Conservation (phyloP, 2,329 filamentous ascomycete species). For the Clonostachys byssicola region DNA sequence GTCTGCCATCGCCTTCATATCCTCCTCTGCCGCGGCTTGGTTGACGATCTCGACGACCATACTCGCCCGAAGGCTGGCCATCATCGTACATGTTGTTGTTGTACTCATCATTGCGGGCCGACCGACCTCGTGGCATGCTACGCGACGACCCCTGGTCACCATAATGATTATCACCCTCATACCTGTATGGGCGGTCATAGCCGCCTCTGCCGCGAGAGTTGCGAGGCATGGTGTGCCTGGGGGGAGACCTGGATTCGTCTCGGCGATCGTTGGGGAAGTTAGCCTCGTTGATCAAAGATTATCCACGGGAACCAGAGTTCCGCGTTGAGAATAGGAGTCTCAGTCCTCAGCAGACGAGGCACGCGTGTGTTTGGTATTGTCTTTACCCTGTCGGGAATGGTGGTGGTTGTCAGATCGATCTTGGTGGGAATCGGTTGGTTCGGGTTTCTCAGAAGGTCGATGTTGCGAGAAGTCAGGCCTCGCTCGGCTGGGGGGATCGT, state of each 20-base stretch:
- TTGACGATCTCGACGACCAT: slow-evolving; percentile 11
- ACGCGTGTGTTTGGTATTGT: too few species aligned
- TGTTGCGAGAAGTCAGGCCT: too few species aligned
- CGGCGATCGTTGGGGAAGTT: slow-evolving; percentile 38
- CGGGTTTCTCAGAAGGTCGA: too few species aligned
- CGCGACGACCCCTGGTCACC: slow-evolving; percentile 9
- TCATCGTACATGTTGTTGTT: slow-evolving; percentile 33
- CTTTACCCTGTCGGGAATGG: slow-evolving; percentile 45
- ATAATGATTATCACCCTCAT: slow-evolving; percentile 14
- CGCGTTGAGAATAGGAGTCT: too few species aligned
- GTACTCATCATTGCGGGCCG: slow-evolving; percentile 13
- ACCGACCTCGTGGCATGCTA: slow-evolving; percentile 3
- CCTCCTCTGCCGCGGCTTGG: slow-evolving; percentile 2
- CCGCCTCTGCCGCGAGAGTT: slow-evolving; percentile 19
- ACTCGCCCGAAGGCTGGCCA: slow-evolving; percentile 20
- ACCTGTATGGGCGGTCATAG: slow-evolving; percentile 9
- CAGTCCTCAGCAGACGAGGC: too few species aligned
- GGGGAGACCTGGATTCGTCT: slow-evolving; percentile 38
- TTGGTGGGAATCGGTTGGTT: slow-evolving; percentile 3
- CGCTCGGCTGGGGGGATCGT: too few species aligned
- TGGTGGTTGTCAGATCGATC: slow-evolving; percentile 16
- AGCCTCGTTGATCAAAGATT: slow-evolving; percentile 17
- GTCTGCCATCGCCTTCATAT: slow-evolving; percentile 9
- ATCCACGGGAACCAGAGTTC: too few species aligned
- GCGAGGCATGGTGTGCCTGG: slow-evolving; percentile 29